Evolutionary conservation across 2,329 filamentous ascomycete species (phyloP), one percentile per base, ranked within the genome.

Genomic region (Chrysoporthe deuterocubensis): DNA sequence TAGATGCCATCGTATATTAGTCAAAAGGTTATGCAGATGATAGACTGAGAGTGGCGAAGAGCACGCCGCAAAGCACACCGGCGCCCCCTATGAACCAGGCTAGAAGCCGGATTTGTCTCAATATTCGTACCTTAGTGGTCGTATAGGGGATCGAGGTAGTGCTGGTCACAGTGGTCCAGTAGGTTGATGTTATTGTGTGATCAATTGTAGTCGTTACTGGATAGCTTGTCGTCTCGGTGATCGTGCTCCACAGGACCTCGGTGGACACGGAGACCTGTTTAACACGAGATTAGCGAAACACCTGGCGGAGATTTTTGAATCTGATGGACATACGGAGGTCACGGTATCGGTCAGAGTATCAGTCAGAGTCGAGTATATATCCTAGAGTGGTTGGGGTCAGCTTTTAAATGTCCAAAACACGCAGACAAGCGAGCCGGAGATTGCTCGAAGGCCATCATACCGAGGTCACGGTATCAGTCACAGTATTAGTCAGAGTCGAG

Each of bases 161-260:
- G 44, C 60, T 62, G 16, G 50, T 52, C 16, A 62, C 21, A 7
- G 60, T 62, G 11, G 60, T 50, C 60, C 60, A 62, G 32, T 40
- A 62, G 14, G 26, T 50, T 1, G 43, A 34, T 2, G 44, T 50
- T 4, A 62, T 9, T 5, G 60, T 62, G 32, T 62, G 43, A 37
- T 62, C 60, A 16, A 62, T 6, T 3, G 60, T 62, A 16, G 43
- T 62, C 16, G 60, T 70, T 11, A 70, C 48, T 6, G 61, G 61
- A 32, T 63, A 57, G 34, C 54, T 57, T 32, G 54, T n/a, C 7
- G 54, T 57, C 54, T 32, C 18, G 13, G 32, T 26, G 34, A 57
- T 40, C 16, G 54, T 57, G 32, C 14, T 21, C 54, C 54, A 57
- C 9, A 40, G 5, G 16, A 57, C 14, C 14, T 57, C 54, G 18